A percentile compares a stretch with the other conserved stretches of the same genome.
phyloP scores from a whole-genome alignment of 139 green algal species.

The Nannochloris sp. region DNA sequence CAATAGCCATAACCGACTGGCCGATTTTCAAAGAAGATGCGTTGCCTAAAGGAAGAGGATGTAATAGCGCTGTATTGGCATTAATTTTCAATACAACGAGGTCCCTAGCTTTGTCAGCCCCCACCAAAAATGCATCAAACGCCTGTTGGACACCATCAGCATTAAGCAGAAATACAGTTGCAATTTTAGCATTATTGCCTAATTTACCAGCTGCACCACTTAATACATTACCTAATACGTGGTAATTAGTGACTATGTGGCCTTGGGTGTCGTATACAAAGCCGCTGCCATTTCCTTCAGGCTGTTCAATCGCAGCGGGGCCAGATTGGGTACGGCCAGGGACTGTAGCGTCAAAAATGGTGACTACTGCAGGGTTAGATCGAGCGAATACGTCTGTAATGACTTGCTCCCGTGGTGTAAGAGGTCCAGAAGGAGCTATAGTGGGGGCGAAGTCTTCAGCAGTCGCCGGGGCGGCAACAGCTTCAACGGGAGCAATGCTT shows the following conservation, averaged over 20 bases:
- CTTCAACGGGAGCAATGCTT: too few relatives aligned
- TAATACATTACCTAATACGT: conserved; percentile 43
- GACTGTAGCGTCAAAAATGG: conserved; percentile 62
- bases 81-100: conserved; percentile 57
- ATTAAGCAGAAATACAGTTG: conserved; percentile 55
- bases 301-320: conserved; percentile 28
- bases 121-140: conserved; percentile 54
- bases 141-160: conserved; percentile 47
- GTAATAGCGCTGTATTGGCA: conserved; percentile 26
- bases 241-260: conserved; percentile 67
- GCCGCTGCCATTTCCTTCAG: conserved; percentile 72
- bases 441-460: too few relatives aligned
- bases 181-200: conserved; percentile 17
- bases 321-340: neutral
- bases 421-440: neutral
- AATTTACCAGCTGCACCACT: conserved; percentile 15
- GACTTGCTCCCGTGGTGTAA: conserved; percentile 41
- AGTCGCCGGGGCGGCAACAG: too few relatives aligned
- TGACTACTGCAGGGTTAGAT: conserved; percentile 46
- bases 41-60: conserved; percentile 38
- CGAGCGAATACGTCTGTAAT: conserved; percentile 53
- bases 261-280: conserved; percentile 70
- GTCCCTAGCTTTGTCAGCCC: conserved; percentile 54
- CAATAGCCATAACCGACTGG: conserved; percentile 63
- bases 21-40: conserved; percentile 50